Base-by-base conservation (phyloP, 2,329 filamentous ascomycete genomes). In the Cladosporium velox region DNA sequence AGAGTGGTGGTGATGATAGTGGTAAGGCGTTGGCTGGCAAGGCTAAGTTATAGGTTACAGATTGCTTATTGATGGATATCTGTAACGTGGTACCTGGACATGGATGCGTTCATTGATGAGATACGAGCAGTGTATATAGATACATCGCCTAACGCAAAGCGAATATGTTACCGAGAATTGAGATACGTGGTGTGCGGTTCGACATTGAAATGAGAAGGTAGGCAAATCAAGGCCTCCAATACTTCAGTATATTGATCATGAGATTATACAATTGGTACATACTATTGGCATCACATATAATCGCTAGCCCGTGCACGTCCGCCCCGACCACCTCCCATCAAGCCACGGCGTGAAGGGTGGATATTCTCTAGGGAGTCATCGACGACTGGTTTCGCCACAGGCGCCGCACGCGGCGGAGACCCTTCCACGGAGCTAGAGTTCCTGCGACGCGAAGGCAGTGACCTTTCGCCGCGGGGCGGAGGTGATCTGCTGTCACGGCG, bases 321-420 rank as follows among this genome's bases (percentile, higher is more conserved):
- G 8, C 67, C 68, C 35, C 67, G 66, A 32, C 66, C 57, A 12
- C 69, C 71, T 44, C 70, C 70, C 68, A 78, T 71, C 44, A 77
- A 61, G 4, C 73, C 75, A 65, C 76, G 71, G 18, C 76, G 69
- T 34, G 72, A 74, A 12, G 76, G 76, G 68, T 78, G 76, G 52
- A 78, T 77, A 44, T 74, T 70, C 44, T 72, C 74, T 59, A 77
- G 21, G 10, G 55, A 52, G 61, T 77, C 76, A 24, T 76, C 73
- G 51, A 68, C 62, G 35, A 38, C 59, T 34, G 65, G 59, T 51
- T 69, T 65, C 34, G 52, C 62, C 30, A 54, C 65, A 32, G 52
- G 54, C 64, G 60, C 38, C 51, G 34, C 55, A 24, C 61, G 72
- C n/a, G 73, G 72, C 30, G 67, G 66, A 35, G 74, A 74, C 4